Conservation (phyloP, 2,329 filamentous ascomycete genomes). For the Raffaelea ambrosiae region DNA sequence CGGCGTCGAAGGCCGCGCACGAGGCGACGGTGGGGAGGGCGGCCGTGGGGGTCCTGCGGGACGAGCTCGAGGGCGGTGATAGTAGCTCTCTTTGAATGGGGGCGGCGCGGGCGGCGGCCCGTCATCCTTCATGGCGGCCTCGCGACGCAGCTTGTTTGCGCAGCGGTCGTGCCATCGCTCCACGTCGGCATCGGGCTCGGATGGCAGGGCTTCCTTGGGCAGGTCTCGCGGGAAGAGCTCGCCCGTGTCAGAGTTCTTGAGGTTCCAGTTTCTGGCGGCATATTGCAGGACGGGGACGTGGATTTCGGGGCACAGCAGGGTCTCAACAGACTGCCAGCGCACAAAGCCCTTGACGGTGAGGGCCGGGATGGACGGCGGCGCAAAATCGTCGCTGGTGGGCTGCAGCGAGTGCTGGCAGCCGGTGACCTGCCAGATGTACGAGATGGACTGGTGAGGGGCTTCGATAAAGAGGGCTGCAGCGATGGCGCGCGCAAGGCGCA, state of each 20-base stretch:
- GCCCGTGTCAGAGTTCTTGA: constrained; percentile 67
- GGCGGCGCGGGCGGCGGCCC: constrained; percentile 16
- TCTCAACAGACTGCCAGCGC: constrained; percentile 87
- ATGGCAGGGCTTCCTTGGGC: constrained; percentile 58
- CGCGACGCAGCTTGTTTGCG: constrained; percentile 57
- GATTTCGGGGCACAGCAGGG: constrained; percentile 78
- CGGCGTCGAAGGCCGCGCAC: background rate
- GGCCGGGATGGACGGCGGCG: constrained; percentile 69
- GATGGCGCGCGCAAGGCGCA: too few species aligned
- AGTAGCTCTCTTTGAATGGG: constrained; percentile 20
- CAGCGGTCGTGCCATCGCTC: constrained; percentile 79
- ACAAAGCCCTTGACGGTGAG: constrained; percentile 79
- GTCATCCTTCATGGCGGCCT: constrained; percentile 34
- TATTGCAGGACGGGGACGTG: constrained; percentile 78
- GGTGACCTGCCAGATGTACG: constrained; percentile 85
- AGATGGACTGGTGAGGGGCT: constrained; percentile 65
- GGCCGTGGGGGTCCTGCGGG: constrained; percentile 1
- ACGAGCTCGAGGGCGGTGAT: constrained; percentile 20
- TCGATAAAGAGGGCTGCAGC: constrained; percentile 62
- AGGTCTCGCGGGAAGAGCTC: constrained; percentile 55
- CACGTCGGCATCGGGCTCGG: constrained; percentile 67
- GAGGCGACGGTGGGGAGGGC: background rate
- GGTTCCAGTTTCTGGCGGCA: constrained; percentile 67
- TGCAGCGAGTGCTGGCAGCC: constrained; percentile 86
- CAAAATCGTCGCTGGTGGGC: constrained; percentile 64